Base-by-base conservation (phyloP, 768 basidiomycete species). In the Agaricus subrufescens region DNA sequence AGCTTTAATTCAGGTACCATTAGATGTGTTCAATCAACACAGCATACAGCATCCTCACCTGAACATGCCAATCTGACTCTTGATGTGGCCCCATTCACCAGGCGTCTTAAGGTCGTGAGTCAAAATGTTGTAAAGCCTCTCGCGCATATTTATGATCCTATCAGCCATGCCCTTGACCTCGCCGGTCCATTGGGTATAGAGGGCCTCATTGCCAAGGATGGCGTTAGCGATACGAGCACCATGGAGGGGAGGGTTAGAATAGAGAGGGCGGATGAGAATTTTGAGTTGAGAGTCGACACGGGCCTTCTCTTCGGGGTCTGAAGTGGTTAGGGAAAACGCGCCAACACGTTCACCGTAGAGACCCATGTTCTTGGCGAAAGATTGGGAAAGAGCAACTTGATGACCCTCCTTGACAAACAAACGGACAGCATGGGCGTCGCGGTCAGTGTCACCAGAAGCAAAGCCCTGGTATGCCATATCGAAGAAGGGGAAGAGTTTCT, bases 381-480 rank as follows among this genome's bases (percentile, higher is more conserved):
- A 94, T 70, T 99, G 97, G 61, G 89, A 82, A 26, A 98, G 82
- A 29, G 94, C 90, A 63, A 95, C 72, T 66, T 94, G 88, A 75
- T 97, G 94, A 25, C 93, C 91, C 69, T 93, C 78, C 19, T 85
- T 78, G 52, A 96, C 90, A 69, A 99, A 98, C 75, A 96, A 85
- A 61, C 96, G 90, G 57, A 98, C 85, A 31, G 96, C 94, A 71
- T 92, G 95, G 10, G 96, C 97, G 66, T 99, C 97, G 54, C 85
- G 86, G 61, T 86, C 70, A 61, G 92, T 94, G 50, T 86, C 86
- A 50, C 97, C 97, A 25, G 95, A 97, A 37, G 97, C 96, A 70
- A 99, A 99, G 50, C 97, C 97, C 73, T 97, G 94, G 78, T 99
- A 99, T 14, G 97, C 96, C 94, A 98, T 98, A 74, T 99, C 97